Percentiles rank a stretch among this genome's conserved stretches.
Conservation (phyloP, 192 early-diverging fungal species). For the Backusella macrospora region DNA sequence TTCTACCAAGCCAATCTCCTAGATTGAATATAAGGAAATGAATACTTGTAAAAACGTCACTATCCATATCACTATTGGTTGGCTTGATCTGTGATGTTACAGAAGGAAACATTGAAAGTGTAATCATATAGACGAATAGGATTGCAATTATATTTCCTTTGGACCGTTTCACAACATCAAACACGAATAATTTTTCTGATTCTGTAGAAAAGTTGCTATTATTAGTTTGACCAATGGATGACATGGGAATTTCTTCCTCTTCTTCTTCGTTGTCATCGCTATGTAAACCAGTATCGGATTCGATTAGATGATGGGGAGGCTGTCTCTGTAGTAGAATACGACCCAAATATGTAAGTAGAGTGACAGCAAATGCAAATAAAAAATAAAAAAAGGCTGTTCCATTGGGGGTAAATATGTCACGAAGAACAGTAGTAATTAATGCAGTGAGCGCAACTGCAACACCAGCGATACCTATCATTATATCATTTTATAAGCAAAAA, state of each 20-base stretch:
- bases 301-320: conserved; percentile 33
- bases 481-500: not conserved
- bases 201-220: not conserved
- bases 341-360: conserved; percentile 42
- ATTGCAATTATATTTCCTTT: conserved; percentile 50
- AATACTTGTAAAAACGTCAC: conserved; percentile 62
- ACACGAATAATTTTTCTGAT: not conserved
- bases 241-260: conserved; percentile 2
- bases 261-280: conserved; percentile 10
- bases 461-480: conserved; percentile 57
- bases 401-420: conserved; percentile 13
- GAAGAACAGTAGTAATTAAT: conserved; percentile 34
- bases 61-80: conserved; percentile 41
- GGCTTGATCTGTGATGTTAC: conserved; percentile 69
- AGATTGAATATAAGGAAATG: conserved; percentile 75
- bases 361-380: conserved; percentile 44
- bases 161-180: conserved; percentile 25
- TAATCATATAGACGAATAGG: conserved; percentile 63
- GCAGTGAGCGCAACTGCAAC: conserved; percentile 63
- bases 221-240: not conserved
- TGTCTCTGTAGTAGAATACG: conserved; percentile 44
- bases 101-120: conserved; percentile 74
- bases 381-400: conserved; percentile 56
- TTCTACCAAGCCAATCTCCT: conserved; percentile 73
- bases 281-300: not conserved